Base-by-base conservation (phyloP, 148 eudicot genomes). In the Rhododendron ovatum region DNA sequence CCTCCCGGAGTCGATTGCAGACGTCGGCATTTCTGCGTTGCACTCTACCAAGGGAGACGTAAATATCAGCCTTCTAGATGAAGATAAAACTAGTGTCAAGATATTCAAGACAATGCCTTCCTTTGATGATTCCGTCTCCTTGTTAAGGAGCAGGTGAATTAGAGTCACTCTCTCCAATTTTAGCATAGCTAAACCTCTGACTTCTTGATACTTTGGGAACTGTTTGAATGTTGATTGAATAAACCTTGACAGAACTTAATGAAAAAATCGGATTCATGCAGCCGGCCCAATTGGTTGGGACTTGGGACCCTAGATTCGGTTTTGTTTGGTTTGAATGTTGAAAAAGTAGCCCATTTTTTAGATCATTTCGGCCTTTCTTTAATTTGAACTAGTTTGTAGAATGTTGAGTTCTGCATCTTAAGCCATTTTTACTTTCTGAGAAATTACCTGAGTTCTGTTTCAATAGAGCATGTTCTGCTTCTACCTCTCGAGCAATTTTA, bases 101-200 rank as follows among this genome's bases (percentile, higher is more conserved):
- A 63, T 90, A 69, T 90, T 89, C 78, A 88, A 61, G 88, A 88
- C 90, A 8, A 5, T 82, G 80, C 88, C 91, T 74, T 89, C 93
- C 80, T 81, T 90, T 2, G 39, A 80, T 41, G 93, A 92, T 65
- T 86, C 89, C 47, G 0, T 91, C 79, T 88, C 89, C 78, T 71
- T 92, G 88, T 86, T 91, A 22, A 91, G 84, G 79, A 85, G 87
- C 90, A 92, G 94, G 94, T 91, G 61, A 45, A 85, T 76, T 26
- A 82, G 5, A 9, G 30, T 65, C 33, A 55, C 61, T 55, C 61
- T 55, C 61, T 55, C 61, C 61, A 18, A 53, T 53, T 13, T 53
- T 53, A 53, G 18, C 18, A 14, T 15, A 14, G 57, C 63, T 18
- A 55, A 55, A 18, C 7, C 63, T 57, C 63, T 57, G 63, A 57